These are phyloP conservation scores for Aristolochia fimbriata DNA, from an alignment of 164 flowering plant species.

Conservation along the genomic window DNA sequence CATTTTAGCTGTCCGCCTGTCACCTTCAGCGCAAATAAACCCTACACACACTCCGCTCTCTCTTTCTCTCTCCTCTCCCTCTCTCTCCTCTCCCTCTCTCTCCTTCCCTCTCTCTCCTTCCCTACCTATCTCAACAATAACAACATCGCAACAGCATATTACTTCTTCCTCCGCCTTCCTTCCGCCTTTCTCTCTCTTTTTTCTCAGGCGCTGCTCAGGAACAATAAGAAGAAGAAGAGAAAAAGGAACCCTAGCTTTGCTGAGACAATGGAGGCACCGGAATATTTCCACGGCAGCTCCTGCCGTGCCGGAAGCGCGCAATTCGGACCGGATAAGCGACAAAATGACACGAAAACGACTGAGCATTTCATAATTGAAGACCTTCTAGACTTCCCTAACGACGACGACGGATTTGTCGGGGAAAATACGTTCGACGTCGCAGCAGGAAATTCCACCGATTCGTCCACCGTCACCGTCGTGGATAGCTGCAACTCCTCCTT, in stretches of 20 bases:
- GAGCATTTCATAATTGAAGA: slow-evolving; percentile 74
- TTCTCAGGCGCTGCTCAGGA: not conserved
- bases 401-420: slow-evolving; percentile 24
- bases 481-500: slow-evolving; percentile 73
- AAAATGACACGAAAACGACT: slow-evolving; percentile 20
- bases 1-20: slow-evolving; percentile 53
- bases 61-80: slow-evolving; percentile 1
- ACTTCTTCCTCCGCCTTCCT: not conserved
- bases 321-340: slow-evolving; percentile 28
- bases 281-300: slow-evolving; percentile 27
- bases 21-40: slow-evolving; percentile 58
- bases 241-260: not conserved
- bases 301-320: slow-evolving; percentile 18
- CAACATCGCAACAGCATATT: not conserved
- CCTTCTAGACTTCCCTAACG: slow-evolving; percentile 77
- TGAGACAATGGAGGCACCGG: slow-evolving; percentile 38
- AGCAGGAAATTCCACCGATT: slow-evolving; percentile 36
- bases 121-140: not conserved
- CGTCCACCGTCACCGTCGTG: slow-evolving; percentile 44
- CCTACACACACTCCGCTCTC: slow-evolving; percentile 14
- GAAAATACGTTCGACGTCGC: slow-evolving; percentile 13
- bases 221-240: not conserved
- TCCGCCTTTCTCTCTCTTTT: slow-evolving; percentile 1
- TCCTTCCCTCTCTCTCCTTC: slow-evolving; percentile 2
- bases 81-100: not conserved